phyloP scores from a whole-genome alignment of 495 filamentous ascomycete species.

The Venustampulla echinocandica region DNA sequence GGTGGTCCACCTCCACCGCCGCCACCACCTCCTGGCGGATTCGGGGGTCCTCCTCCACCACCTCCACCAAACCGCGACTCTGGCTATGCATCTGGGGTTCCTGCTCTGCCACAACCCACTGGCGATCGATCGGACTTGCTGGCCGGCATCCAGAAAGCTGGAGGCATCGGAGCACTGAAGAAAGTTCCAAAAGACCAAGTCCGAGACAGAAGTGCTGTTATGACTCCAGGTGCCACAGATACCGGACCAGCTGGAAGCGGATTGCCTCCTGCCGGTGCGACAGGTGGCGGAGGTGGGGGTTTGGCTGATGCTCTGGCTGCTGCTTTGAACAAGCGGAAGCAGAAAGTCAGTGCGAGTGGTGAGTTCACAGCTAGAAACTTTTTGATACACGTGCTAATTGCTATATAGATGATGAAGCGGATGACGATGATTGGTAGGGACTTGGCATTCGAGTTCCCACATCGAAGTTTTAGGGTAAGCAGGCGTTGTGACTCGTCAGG shows the following conservation, averaged over 20 bases:
- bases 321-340: conserved; percentile 69
- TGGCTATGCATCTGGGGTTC: conserved; percentile 49
- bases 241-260: conserved; percentile 48
- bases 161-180: conserved; percentile 63
- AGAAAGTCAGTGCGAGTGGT: conserved; percentile 87
- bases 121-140: conserved; percentile 59
- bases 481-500: conserved; percentile 4
- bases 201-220: conserved; percentile 68
- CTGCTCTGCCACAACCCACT: conserved; percentile 40
- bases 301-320: conserved; percentile 76
- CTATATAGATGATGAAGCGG: conserved; percentile 66
- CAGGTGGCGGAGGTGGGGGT: conserved; percentile 46
- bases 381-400: conserved; percentile 10
- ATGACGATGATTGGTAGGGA: conserved; percentile 66
- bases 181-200: conserved; percentile 73
- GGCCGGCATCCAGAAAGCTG: conserved; percentile 71
- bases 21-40: conserved; percentile 34
- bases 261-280: conserved; percentile 36
- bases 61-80: conserved; percentile 59
- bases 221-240: conserved; percentile 50
- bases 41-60: conserved; percentile 49
- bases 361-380: conserved; percentile 35
- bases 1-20: conserved; percentile 37
- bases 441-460: not conserved
- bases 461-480: not conserved